Evolutionary conservation across 2,329 filamentous ascomycete species (phyloP).

Genomic region (Trichoderma aggressivum): DNA sequence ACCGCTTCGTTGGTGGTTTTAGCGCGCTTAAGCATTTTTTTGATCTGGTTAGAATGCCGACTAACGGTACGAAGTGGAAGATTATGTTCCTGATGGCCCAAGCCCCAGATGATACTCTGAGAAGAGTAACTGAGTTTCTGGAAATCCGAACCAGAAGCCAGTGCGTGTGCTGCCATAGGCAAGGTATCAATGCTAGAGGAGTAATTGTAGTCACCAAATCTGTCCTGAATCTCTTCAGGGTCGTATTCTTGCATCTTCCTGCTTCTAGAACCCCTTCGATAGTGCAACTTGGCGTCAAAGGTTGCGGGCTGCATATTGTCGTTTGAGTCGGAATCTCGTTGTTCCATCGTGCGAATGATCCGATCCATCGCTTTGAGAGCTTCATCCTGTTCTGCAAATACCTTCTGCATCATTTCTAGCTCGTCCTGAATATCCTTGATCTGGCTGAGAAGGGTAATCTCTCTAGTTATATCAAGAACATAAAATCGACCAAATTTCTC

Average conservation of each 20-base stretch:
- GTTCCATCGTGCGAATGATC: background rate
- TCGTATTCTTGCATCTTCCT: background rate
- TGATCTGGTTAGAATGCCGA: background rate
- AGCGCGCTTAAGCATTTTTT: background rate
- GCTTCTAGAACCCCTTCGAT: background rate
- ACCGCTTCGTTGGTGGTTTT: background rate
- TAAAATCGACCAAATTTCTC: background rate
- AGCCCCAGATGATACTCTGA: background rate
- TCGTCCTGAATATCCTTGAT: background rate
- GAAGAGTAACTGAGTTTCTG: background rate
- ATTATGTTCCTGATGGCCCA: background rate
- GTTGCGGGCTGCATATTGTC: background rate
- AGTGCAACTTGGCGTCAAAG: too few species aligned
- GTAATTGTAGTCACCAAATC: background rate
- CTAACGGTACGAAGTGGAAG: background rate
- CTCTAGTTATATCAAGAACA: background rate
- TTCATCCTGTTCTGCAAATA: background rate
- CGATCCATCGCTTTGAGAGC: background rate
- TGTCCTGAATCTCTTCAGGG: background rate
- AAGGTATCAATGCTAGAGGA: too few species aligned
- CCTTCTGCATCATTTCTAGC: background rate
- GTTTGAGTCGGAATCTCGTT: background rate
- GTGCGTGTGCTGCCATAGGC: too few species aligned
- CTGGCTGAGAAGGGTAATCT: background rate
- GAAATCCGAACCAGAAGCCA: background rate